phyloP scores from a whole-genome alignment of 2,329 filamentous ascomycete genomes.

The Colletotrichum sp. region DNA sequence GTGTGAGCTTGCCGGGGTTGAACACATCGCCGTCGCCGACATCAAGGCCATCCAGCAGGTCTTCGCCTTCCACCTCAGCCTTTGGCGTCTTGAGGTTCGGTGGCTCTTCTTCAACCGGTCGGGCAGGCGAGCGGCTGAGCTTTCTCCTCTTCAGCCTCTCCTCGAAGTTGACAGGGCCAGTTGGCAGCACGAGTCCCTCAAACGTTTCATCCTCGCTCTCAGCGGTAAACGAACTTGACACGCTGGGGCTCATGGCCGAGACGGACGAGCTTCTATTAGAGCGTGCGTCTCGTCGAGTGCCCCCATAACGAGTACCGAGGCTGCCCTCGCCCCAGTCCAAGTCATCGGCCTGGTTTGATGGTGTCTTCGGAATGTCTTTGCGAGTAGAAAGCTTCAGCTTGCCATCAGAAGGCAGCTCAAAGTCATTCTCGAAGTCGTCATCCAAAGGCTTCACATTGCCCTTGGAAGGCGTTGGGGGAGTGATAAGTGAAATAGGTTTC shows the following conservation, averaged over 20 bases:
- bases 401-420: conserved; percentile 73
- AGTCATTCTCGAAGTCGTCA: conserved; percentile 75
- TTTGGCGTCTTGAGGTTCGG: conserved; percentile 34
- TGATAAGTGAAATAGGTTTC: conserved; percentile 59
- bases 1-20: conserved; percentile 77
- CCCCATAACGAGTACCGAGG: conserved; percentile 87
- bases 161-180: conserved; percentile 82
- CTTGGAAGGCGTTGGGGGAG: conserved; percentile 60
- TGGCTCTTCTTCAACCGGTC: conserved; percentile 44
- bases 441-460: conserved; percentile 40
- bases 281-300: conserved; percentile 79
- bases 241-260: conserved; percentile 89
- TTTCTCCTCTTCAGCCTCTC: conserved; percentile 78
- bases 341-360: conserved; percentile 70
- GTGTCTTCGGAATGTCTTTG: conserved; percentile 67
- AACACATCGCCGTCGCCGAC: conserved; percentile 85
- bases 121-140: conserved; percentile 62
- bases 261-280: conserved; percentile 86
- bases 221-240: conserved; percentile 86
- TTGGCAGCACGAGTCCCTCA: conserved; percentile 85
- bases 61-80: conserved; percentile 63
- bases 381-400: conserved; percentile 68
- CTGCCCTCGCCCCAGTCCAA: conserved; percentile 96
- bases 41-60: conserved; percentile 87
- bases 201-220: conserved; percentile 95